These are phyloP conservation scores for Aquilaria malaccensis DNA, from an alignment of 345 rosid species.

Conservation along the genomic window DNA sequence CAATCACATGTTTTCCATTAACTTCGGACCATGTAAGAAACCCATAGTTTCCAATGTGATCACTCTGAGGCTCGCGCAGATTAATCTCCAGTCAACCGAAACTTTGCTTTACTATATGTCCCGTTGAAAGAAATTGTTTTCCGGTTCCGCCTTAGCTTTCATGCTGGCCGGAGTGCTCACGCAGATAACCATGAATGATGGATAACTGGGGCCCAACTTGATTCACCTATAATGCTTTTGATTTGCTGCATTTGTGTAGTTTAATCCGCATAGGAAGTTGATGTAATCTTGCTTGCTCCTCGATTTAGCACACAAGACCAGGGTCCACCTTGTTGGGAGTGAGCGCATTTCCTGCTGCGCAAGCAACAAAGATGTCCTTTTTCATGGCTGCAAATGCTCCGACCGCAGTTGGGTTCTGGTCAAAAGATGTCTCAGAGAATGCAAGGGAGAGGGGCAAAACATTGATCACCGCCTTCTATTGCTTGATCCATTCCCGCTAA, in stretches of 20 bases:
- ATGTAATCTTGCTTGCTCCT: conserved; percentile 1
- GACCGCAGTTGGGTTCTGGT: conserved; percentile 36
- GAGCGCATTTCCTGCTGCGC: conserved; percentile 34
- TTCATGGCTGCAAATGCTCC: conserved; percentile 49
- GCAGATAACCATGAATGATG: conserved; percentile 38
- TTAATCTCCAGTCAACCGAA: conserved; percentile 28
- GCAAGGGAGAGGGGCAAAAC: conserved; percentile 32
- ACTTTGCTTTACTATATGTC: conserved; percentile 27
- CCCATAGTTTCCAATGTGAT: conserved; percentile 38
- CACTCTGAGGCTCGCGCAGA: conserved; percentile 23
- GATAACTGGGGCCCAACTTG: conserved; percentile 44
- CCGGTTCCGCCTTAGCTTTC: conserved; percentile 27
- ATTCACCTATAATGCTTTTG: conserved; percentile 19
- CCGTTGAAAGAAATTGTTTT: conserved; percentile 17
- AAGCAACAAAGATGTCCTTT: conserved; percentile 44
- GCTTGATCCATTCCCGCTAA: conserved; percentile 56
- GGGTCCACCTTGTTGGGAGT: conserved; percentile 12
- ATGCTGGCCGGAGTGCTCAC: conserved; percentile 26
- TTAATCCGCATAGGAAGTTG: conserved; percentile 3
- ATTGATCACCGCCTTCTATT: conserved; percentile 41
- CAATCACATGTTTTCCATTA: conserved; percentile 27
- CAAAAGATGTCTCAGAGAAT: conserved; percentile 31
- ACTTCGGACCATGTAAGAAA: conserved; percentile 38
- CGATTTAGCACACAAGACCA: conserved; percentile 4
- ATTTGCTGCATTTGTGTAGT: conserved; percentile 17